Base-by-base conservation (phyloP, 116 monocot species). In the Cymodocea nodosa region DNA sequence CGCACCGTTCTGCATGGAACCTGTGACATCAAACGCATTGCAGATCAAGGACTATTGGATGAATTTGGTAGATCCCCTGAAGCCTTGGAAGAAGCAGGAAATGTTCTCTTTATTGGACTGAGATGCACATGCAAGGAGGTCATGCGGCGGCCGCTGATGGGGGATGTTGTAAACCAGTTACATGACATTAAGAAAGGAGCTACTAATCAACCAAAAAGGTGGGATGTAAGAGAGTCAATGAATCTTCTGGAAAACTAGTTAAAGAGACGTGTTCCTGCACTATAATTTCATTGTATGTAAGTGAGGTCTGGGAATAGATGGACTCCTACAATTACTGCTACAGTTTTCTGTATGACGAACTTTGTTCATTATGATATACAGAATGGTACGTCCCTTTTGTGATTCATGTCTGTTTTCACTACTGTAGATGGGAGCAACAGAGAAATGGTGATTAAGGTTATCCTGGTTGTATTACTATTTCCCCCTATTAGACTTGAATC, bases 91-190 rank as follows among this genome's bases (percentile, higher is more conserved):
- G 78, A 89, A 75, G 70, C 83, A 0, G 5, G 37, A 8, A 62
- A 66, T 24, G 69, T 77, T 6, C 76, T 90, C 22, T 56, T 23
- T 40, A 52, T 90, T 62, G 90, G 83, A 17, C 69, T 90, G 51
- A 56, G 51, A 60, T 90, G 90, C 65, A 68, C 77, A 2, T 51
- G 64, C 2, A 78, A 67, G 25, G 77, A 79, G 39, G 70, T 79
- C 1, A 64, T 71, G 9, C 51, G 68, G 56, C 72, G 90, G 70
- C 90, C 90, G 15, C 62, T 67, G 0, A 90, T 86, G 79, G 35
- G 72, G 11, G 67, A 77, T 56, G 83, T 86, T 0, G 83, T 83
- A 55, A 83, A 70, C 36, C 73, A 72, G 50, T 69, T 90, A 56
- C 75, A 23, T 1, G 81, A 81, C 60, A 53, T 83, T n/a, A 81